Evolutionary conservation across 805 yeast species (phyloP).

Genomic region (Nakazawaea molendinolei): DNA sequence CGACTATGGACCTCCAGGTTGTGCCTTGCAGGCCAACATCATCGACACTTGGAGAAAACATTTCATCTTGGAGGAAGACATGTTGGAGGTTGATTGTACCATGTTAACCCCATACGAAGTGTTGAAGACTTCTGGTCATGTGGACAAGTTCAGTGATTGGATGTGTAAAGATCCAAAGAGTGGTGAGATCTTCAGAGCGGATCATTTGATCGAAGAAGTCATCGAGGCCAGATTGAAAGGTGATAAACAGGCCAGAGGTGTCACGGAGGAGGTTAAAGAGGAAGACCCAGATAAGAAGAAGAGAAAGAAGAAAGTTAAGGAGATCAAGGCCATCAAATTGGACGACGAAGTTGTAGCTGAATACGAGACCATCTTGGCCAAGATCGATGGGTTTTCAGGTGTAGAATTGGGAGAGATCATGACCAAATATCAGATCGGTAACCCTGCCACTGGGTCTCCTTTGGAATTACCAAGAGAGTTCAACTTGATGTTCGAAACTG

Average conservation of each 20-base stretch:
- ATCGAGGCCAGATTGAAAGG: constrained; percentile 95
- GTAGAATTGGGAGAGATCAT: constrained; percentile 86
- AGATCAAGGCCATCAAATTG: constrained; percentile 79
- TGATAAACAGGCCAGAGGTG: constrained; percentile 94
- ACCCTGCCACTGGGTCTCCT: constrained; percentile 84
- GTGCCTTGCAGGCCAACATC: constrained; percentile 94
- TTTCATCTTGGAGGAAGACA: constrained; percentile 94
- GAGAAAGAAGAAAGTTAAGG: constrained; percentile 94
- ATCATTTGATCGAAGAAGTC: constrained; percentile 96
- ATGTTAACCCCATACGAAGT: constrained; percentile 98
- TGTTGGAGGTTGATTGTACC: constrained; percentile 97
- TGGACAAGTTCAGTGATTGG: constrained; percentile 98
- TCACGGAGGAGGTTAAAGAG: constrained; percentile 53
- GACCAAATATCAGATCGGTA: constrained; percentile 72
- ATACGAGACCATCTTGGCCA: constrained; percentile 82
- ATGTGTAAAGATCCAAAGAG: constrained; percentile 95
- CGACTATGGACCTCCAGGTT: constrained; percentile 99
- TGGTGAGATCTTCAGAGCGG: constrained; percentile 98
- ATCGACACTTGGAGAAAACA: constrained; percentile 97
- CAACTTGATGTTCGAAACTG: constrained; percentile 98
- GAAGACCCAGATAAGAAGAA: constrained; percentile 73
- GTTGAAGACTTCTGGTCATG: constrained; percentile 97
- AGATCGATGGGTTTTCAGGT: constrained; percentile 94
- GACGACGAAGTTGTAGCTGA: constrained; percentile 75
- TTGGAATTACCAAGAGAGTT: constrained; percentile 90